Conservation (phyloP, 2,329 filamentous ascomycete species). For the Botrytis fragariae region DNA sequence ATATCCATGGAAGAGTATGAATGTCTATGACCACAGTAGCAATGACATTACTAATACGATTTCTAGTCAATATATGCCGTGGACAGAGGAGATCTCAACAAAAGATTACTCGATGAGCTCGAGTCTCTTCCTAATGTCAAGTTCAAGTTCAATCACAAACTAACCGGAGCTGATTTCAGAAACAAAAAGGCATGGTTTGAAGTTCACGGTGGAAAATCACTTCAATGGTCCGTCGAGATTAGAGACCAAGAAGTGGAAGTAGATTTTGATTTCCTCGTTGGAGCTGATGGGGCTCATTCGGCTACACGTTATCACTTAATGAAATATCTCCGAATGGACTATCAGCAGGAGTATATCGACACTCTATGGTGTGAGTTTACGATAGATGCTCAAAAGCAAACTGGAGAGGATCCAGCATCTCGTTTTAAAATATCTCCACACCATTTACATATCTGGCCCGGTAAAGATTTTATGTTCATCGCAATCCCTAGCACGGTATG, state of each 20-base stretch:
- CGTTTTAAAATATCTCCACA: conserved; percentile 82
- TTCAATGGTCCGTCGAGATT: conserved; percentile 24
- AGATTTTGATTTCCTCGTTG: conserved; percentile 88
- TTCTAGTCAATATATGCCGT: conserved; percentile 76
- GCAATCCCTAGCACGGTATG: conserved; percentile 67
- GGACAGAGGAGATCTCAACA: conserved; percentile 81
- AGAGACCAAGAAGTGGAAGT: conserved; percentile 68
- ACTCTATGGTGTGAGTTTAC: conserved; percentile 96
- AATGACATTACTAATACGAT: conserved; percentile 11
- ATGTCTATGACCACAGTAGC: background rate
- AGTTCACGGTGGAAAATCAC: conserved; percentile 42
- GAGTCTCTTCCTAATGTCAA: conserved; percentile 85
- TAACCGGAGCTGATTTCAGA: conserved; percentile 84
- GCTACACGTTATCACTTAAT: conserved; percentile 89
- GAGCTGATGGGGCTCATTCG: conserved; percentile 93
- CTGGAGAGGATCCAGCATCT: conserved; percentile 38
- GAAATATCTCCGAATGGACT: conserved; percentile 90
- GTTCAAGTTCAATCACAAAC: conserved; percentile 89
- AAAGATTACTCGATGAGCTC: conserved; percentile 76
- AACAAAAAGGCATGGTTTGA: conserved; percentile 86
- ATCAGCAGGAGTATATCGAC: conserved; percentile 92
- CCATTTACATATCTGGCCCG: conserved; percentile 97
- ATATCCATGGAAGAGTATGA: conserved; percentile 76
- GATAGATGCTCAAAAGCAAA: conserved; percentile 47
- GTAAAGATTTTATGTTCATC: conserved; percentile 95